Evolutionary conservation across 148 eudicot genomes (phyloP), one percentile per base, ranked within the genome.

Genomic region (Mesembryanthemum crystallinum): DNA sequence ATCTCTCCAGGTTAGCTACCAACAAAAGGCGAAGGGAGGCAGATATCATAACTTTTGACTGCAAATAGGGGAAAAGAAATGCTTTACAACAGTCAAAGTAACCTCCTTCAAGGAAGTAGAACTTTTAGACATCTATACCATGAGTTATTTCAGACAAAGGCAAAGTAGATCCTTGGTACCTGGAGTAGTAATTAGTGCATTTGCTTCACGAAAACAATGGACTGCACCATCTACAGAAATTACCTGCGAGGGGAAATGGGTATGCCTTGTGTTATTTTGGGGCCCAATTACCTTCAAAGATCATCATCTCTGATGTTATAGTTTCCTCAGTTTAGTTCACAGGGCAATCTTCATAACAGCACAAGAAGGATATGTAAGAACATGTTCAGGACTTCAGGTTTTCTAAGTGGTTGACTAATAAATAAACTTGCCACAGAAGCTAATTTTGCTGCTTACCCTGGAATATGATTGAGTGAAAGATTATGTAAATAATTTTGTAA

Each of bases 161-260:
- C 5, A 54, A 17, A 68, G 54, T 1, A n/a, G 35, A 70, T 4
- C 59, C 43, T 23, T 18, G 65, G 7, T 75, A 76, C 79, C 79
- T 76, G 74, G 76, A 70, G 30, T 23, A 54, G 18, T 21, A 25
- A n/a, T n/a, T n/a, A 18, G 43, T 58, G 14, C 62, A 47, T 64
- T 64, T 67, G 49, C 74, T n/a, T 75, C 76, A 32, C 72, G 49
- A 58, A 76, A 76, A 55, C 58, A 33, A 8, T 76, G 68, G 58
- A 80, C 79, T 71, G 45, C 76, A 66, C 79, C 42, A 14, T 71
- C 83, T 24, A 76, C 83, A 45, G 83, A 57, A 20, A 80, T 76
- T 33, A 80, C 68, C 83, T 80, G 67, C 79, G 65, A 66, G 5
- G 12, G 45, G 58, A 71, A 58, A 23, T 39, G 29, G n/a, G 28